Percentiles rank a stretch among this genome's conserved stretches.
phyloP scores from a whole-genome alignment of 2,329 filamentous ascomycete genomes.

The Microdochium paspali region DNA sequence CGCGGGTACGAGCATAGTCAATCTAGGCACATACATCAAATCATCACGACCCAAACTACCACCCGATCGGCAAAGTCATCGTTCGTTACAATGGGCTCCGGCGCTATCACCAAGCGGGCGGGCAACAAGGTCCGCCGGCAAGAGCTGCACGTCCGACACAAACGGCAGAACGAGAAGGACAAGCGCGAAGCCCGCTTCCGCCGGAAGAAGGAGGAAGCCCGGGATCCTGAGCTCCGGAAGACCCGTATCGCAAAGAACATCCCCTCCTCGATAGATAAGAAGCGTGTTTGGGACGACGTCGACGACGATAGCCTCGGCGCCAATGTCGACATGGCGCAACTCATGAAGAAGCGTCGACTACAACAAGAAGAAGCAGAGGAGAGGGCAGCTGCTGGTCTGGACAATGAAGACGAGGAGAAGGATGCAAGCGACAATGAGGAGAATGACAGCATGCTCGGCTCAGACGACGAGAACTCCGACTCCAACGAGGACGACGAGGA shows the following conservation, averaged over 20 bases:
- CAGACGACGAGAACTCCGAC: conserved; percentile 45
- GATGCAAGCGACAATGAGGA: conserved; percentile 39
- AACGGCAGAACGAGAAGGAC: conserved; percentile 63
- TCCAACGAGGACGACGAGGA: conserved; percentile 28
- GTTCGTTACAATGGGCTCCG: conserved; percentile 4
- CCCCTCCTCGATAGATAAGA: conserved; percentile 73
- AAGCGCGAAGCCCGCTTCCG: conserved; percentile 70
- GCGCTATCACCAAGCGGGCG: conserved; percentile 22
- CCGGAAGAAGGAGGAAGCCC: conserved; percentile 76
- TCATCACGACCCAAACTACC: no score
- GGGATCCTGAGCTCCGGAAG: conserved; percentile 66
- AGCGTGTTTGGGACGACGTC: conserved; percentile 81
- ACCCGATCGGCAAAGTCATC: no score
- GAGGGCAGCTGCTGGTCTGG: conserved; percentile 32
- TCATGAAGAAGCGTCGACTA: conserved; percentile 44
- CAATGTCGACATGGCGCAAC: conserved; percentile 47
- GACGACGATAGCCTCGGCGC: conserved; percentile 49
- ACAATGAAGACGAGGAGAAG: conserved; percentile 21
- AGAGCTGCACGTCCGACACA: conserved; percentile 69
- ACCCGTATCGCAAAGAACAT: conserved; percentile 70
- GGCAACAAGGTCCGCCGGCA: conserved; percentile 75
- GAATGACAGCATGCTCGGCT: conserved; percentile 73
- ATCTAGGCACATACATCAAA: no score
- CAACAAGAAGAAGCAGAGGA: conserved; percentile 35
- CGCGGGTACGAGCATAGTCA: no score